Conservation (phyloP, 108 stramenopile genomes). For the Cylindrotheca fusiformis region DNA sequence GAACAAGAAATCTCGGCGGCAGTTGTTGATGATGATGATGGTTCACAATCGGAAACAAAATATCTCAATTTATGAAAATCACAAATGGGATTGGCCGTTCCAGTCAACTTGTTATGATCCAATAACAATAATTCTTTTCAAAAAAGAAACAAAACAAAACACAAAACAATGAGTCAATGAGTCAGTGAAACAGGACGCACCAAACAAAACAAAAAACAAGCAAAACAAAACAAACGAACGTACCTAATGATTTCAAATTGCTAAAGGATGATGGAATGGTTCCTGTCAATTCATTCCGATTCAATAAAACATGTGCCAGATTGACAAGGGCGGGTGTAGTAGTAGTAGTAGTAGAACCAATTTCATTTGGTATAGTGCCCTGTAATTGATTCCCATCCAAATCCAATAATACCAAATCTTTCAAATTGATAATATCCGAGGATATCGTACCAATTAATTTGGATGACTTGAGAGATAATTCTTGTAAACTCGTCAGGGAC, state of each 20-base stretch:
- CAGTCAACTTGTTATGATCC: conserved; percentile 25
- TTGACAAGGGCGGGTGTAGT: background rate
- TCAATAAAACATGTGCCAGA: background rate
- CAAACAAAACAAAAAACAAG: too few relatives aligned
- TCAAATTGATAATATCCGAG: conserved; percentile 16
- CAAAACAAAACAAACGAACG: too few relatives aligned
- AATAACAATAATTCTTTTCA: conserved; percentile 24
- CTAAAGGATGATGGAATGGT: conserved; percentile 1
- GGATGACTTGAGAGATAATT: conserved; percentile 39
- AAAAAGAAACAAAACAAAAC: too few relatives aligned
- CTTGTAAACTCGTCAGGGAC: conserved; percentile 24
- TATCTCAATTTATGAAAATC: background rate
- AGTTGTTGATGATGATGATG: background rate
- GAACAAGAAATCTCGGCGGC: conserved; percentile 20
- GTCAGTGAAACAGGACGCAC: too few relatives aligned
- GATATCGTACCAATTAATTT: conserved; percentile 36
- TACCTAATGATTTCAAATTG: background rate
- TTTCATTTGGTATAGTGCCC: conserved; percentile 26
- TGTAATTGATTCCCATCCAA: conserved; percentile 27
- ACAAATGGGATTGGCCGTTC: conserved; percentile 24
- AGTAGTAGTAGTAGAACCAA: conserved; percentile 23
- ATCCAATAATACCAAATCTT: conserved; percentile 29
- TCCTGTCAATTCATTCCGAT: conserved; percentile 6
- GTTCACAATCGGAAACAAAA: conserved; percentile 20
- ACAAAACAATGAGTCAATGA: too few relatives aligned